Base-by-base conservation (phyloP, 495 filamentous ascomycete genomes). In the Trichodelitschia bisporula region DNA sequence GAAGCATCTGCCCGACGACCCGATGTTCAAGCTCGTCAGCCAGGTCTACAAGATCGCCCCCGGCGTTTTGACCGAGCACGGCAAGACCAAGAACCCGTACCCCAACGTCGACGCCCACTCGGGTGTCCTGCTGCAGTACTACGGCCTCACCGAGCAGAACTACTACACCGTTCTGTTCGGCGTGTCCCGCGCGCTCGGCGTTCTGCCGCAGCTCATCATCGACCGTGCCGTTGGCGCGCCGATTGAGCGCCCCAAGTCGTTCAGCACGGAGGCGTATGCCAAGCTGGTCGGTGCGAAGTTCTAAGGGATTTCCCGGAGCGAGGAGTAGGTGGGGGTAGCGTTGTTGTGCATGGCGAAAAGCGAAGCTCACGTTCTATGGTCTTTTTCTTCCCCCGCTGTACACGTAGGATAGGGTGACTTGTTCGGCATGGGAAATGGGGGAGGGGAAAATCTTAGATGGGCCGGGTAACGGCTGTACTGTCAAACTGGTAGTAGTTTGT, bases 131-230 rank as follows among this genome's bases (percentile, higher is more conserved):
- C 76, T 97, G 33, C 89, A 97, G 62, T 91, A 97, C 68, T 97
- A 97, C 56, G 86, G 86, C 44, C 62, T 97, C 53, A 95, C 76
- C 36, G 84, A 97, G 65, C 73, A 86, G 53, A 93, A 72, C 72
- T 97, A 86, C 72, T 97, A 97, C 72, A 97, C 86, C 35, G 86
- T 97, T 32, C 73, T 95, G 45, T 97, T 97, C 57, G 86, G 86
- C 66, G 89, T 97, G 14, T 91, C 82, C 39, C 75, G 86, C 51
- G 86, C 89, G 40, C 73, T 97, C 43, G 86, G 86, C 72, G 86
- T 95, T 37, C 72, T 95, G 36, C 89, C 86, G 36, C 86, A 97
- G 66, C 65, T 97, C 47, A 97, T 97, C 67, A 93, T 95, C 50
- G 86, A 97, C 67, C 89, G 86, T 54, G 86, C 86, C 36, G 66